A percentile compares a stretch with the other conserved stretches of the same genome.
These are phyloP conservation scores for Secale cereale DNA, from an alignment of 176 grass and related monocot species.

Conservation along the genomic window DNA sequence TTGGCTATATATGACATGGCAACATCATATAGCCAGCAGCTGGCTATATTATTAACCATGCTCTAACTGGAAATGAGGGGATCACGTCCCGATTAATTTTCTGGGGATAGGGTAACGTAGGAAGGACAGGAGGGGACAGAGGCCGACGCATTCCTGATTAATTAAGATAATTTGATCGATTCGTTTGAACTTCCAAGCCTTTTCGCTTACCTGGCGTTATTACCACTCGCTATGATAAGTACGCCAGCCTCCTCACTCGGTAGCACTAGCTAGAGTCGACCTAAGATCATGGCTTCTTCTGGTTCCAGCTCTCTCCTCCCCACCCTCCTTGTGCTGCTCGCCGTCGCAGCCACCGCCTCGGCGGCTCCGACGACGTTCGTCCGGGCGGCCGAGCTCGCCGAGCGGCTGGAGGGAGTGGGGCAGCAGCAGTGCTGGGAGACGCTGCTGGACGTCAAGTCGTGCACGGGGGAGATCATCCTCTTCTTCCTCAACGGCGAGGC, in stretches of 20 bases:
- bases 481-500: constrained; percentile 73
- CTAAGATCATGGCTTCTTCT: constrained; percentile 30
- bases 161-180: not conserved
- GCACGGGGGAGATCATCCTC: constrained; percentile 80
- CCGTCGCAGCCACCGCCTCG: not conserved
- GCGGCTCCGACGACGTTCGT: not conserved
- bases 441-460: constrained; percentile 63
- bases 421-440: constrained; percentile 63
- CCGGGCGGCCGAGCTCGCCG: not conserved
- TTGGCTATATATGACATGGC: no score
- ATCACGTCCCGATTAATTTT: not conserved
- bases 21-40: no score
- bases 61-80: not conserved
- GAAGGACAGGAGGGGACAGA: not conserved
- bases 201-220: not conserved
- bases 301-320: not conserved
- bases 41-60: no score
- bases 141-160: not conserved
- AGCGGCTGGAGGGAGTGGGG: constrained; percentile 34
- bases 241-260: not conserved
- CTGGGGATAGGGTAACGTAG: not conserved
- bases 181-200: not conserved
- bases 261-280: not conserved
- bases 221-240: not conserved
- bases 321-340: constrained; percentile 8